Evolutionary conservation across 495 filamentous ascomycete genomes (phyloP), one percentile per base, ranked within the genome.

Genomic region (Xylona heveae): DNA sequence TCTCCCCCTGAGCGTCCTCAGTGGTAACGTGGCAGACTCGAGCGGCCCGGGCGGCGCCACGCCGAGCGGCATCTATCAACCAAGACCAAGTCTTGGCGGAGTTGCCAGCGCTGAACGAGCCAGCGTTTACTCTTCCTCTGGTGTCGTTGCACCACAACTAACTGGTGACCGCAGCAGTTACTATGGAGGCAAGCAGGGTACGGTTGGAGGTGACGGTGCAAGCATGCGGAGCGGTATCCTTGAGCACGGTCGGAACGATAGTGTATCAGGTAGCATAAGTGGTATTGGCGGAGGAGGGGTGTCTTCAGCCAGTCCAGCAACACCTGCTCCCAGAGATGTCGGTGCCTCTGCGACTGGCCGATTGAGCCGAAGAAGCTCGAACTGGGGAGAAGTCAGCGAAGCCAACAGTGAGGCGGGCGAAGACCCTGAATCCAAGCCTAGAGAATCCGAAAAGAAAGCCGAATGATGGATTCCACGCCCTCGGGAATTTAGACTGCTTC

Each of bases 1-100:
- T 18, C 59, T 97, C 2, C 88, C 88, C 1, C 54, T 97, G 18
- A 90, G 79, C 47, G 71, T 94, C 1, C 66, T 97, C 9, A 88
- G 79, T 36, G 70, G 73, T 5, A 85, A 70, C 38, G 61, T 78
- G 34, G 74, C 68, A 24, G 45, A 49, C 19, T 42, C 38, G 2
- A 45, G 38, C 22, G 38, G 37, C 23, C 34, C 49, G 14, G 62
- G 65, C 30, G 46, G 58, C 27, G 54, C 60, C 19, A 61, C 52
- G 24, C 40, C 54, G 3, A 53, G 67, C 1, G 52, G 54, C 14
- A 37, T 64, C 41, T 43, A 70, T 58, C 57, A 76, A 58, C 58
- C 57, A 42, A 58, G 66, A 15, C 64, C 68, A 4, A 66, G 63
- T 25, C 51, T 70, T 8, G 62, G 70, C 28, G 66, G 65, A 4